These are phyloP conservation scores for Capsicum pubescens DNA, from an alignment of 257 asterid genomes.

Conservation along the genomic window DNA sequence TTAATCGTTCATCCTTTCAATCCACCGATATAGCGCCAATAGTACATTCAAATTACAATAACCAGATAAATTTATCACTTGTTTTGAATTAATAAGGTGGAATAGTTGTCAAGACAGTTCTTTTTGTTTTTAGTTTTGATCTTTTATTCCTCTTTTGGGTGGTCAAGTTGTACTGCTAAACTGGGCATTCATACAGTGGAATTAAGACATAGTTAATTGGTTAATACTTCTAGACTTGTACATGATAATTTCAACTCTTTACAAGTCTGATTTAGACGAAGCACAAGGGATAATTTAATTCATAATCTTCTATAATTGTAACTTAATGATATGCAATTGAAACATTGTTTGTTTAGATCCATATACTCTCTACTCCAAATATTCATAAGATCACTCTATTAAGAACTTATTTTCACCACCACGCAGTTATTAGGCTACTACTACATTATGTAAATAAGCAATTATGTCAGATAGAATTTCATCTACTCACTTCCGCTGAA, in stretches of 20 bases:
- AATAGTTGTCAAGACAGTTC: background rate
- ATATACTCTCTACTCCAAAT: background rate
- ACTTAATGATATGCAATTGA: background rate
- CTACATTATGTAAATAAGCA: background rate
- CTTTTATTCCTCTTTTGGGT: background rate
- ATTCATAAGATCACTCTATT: background rate
- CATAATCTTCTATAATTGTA: background rate
- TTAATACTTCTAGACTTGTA: background rate
- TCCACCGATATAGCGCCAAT: too few species aligned
- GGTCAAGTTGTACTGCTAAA: background rate
- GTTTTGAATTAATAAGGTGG: too few species aligned
- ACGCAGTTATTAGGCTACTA: background rate
- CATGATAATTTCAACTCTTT: slow-evolving; percentile 8
- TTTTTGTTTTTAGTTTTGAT: background rate
- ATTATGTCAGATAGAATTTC: background rate
- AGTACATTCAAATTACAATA: too few species aligned
- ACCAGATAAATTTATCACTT: too few species aligned
- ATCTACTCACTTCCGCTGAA: slow-evolving; percentile 87
- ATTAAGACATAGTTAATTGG: background rate
- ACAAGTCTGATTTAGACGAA: background rate
- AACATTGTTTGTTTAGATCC: background rate
- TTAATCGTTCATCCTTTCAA: too few species aligned
- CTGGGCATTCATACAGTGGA: background rate
- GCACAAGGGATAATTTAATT: background rate
- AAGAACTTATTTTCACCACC: background rate